phyloP scores from a whole-genome alignment of 2,329 filamentous ascomycete species.

The Aspergillus persii region DNA sequence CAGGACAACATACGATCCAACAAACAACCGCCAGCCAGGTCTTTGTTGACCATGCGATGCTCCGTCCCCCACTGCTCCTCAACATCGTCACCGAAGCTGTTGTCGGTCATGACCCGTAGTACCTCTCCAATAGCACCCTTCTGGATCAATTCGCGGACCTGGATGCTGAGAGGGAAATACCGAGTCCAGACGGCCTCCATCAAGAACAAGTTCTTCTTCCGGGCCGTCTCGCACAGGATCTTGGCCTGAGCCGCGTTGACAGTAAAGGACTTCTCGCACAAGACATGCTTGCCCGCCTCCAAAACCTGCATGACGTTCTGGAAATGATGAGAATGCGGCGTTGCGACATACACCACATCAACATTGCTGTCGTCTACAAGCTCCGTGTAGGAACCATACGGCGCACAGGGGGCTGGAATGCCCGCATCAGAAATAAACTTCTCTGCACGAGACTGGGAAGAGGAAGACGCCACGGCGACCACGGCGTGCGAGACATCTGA shows the following conservation, averaged over 20 bases:
- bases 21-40: conserved; percentile 77
- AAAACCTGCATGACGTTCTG: conserved; percentile 85
- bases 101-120: conserved; percentile 57
- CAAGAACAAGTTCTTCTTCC: conserved; percentile 69
- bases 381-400: conserved; percentile 79
- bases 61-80: conserved; percentile 59
- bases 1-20: conserved; percentile 59
- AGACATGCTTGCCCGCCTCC: conserved; percentile 78
- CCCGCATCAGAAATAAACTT: conserved; percentile 70
- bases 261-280: conserved; percentile 89
- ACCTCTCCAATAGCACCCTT: conserved; percentile 62
- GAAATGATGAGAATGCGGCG: conserved; percentile 90
- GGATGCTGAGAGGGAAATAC: conserved; percentile 79
- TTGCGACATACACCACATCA: conserved; percentile 85
- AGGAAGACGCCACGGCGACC: conserved; percentile 76
- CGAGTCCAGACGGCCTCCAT: conserved; percentile 92
- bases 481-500: conserved; percentile 73
- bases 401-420: conserved; percentile 64
- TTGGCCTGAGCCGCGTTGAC: conserved; percentile 75
- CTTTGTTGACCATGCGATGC: conserved; percentile 78
- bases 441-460: conserved; percentile 65
- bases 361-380: conserved; percentile 75
- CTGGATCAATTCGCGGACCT: conserved; percentile 56
- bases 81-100: conserved; percentile 61
- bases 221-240: conserved; percentile 69